Evolutionary conservation across 2,329 filamentous ascomycete species (phyloP).

Genomic region (Penicillium sp.): DNA sequence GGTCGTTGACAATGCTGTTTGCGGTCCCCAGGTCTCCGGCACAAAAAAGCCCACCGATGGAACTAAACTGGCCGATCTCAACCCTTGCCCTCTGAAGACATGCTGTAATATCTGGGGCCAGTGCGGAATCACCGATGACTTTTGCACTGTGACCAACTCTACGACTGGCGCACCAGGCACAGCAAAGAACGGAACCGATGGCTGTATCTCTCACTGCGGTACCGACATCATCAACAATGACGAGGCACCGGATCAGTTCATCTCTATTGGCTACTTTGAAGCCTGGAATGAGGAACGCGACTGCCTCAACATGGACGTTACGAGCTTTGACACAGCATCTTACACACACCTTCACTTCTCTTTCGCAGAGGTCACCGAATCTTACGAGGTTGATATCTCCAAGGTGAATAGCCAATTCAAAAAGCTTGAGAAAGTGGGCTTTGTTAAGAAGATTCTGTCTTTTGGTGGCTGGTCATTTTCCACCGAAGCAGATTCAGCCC

Average conservation of each 20-base stretch:
- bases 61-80: constrained; percentile 38
- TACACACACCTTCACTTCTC: constrained; percentile 42
- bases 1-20: background rate
- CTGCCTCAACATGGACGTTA: constrained; percentile 33
- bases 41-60: background rate
- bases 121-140: constrained; percentile 49
- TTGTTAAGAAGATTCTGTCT: constrained; percentile 30
- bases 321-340: constrained; percentile 17
- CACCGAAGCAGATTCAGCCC: constrained; percentile 38
- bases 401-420: constrained; percentile 14
- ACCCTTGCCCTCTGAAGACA: constrained; percentile 48
- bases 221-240: constrained; percentile 33
- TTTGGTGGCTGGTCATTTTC: constrained; percentile 50
- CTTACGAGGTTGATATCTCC: constrained; percentile 32
- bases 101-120: constrained; percentile 50
- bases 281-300: constrained; percentile 31
- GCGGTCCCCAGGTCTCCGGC: constrained; percentile 4
- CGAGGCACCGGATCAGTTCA: constrained; percentile 22
- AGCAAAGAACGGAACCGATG: constrained; percentile 31
- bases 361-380: constrained; percentile 36
- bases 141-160: constrained; percentile 38
- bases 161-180: constrained; percentile 41
- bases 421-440: no score
- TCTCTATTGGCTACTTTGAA: constrained; percentile 37
- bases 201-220: constrained; percentile 49